A percentile compares a stretch with the other conserved stretches of the same genome.
These are phyloP conservation scores for Breynia disticha DNA, from an alignment of 441 rosid species.

Conservation along the genomic window DNA sequence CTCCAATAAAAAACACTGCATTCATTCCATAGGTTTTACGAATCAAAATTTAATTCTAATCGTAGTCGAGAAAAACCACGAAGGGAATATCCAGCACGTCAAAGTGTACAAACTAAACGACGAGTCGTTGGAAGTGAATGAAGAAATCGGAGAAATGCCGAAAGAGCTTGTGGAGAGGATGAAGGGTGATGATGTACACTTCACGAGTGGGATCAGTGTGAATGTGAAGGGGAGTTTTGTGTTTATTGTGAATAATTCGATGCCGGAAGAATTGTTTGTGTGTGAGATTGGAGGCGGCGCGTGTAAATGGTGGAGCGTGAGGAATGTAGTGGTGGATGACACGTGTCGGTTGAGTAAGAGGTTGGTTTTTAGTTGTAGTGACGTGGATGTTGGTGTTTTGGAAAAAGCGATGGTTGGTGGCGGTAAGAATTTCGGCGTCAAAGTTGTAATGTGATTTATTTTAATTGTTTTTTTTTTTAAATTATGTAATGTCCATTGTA, in stretches of 20 bases:
- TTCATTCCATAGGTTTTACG: slow-evolving; percentile 25
- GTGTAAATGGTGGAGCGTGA: slow-evolving; percentile 17
- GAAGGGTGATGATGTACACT: slow-evolving; percentile 11
- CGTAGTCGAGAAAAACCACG: slow-evolving; percentile 28
- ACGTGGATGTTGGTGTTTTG: slow-evolving; percentile 35
- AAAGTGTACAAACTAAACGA: slow-evolving; percentile 39
- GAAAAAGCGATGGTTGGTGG: slow-evolving; percentile 23
- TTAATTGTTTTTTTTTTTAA: too few relatives aligned
- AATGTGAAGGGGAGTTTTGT: slow-evolving; percentile 28
- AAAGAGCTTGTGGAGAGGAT: slow-evolving; percentile 29
- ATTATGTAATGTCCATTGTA: too few relatives aligned
- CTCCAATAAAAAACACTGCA: slow-evolving; percentile 19
- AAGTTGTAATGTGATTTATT: neutral
- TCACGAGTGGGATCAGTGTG: slow-evolving; percentile 21
- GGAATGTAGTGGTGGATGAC: slow-evolving; percentile 22
- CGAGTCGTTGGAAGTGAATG: slow-evolving; percentile 16
- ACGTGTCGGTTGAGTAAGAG: slow-evolving; percentile 15
- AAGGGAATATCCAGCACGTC: slow-evolving; percentile 25
- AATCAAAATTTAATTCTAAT: slow-evolving; percentile 33
- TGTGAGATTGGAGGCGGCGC: slow-evolving; percentile 34
- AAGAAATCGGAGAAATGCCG: slow-evolving; percentile 46
- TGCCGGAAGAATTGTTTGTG: slow-evolving; percentile 25
- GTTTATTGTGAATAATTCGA: slow-evolving; percentile 23
- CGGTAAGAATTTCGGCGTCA: slow-evolving; percentile 14
- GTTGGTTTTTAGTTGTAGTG: slow-evolving; percentile 30